These are phyloP conservation scores for Trichoderma hamatum DNA, from an alignment of 2,329 filamentous ascomycete genomes.

Conservation along the genomic window DNA sequence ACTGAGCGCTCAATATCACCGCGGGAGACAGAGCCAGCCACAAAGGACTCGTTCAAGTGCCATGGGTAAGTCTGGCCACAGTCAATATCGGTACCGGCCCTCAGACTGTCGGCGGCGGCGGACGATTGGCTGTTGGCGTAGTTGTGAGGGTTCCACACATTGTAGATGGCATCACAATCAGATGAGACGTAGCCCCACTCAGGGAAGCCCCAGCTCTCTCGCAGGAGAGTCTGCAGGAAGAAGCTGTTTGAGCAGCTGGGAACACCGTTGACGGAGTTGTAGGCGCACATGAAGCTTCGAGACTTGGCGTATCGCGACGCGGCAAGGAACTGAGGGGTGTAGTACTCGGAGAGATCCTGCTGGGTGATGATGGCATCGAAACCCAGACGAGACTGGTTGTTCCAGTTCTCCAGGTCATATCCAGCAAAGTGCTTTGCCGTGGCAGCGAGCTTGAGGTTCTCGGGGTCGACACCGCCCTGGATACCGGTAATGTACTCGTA, in stretches of 20 bases:
- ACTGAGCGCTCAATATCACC: constrained; percentile 25
- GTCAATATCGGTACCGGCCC: constrained; percentile 40
- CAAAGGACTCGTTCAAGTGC: constrained; percentile 25
- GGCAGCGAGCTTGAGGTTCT: constrained; percentile 47
- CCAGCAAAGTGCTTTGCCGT: constrained; percentile 63
- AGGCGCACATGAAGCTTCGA: constrained; percentile 64
- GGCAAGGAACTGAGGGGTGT: constrained; percentile 60
- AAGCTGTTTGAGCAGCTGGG: constrained; percentile 65
- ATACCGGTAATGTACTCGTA: constrained; percentile 55
- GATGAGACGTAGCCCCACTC: constrained; percentile 63
- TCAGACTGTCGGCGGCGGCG: constrained; percentile 39
- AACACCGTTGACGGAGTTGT: constrained; percentile 66
- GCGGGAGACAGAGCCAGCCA: constrained; percentile 21
- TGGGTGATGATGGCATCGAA: constrained; percentile 59
- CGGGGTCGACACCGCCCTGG: constrained; percentile 31
- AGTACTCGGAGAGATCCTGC: constrained; percentile 69
- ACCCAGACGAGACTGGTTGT: constrained; percentile 44
- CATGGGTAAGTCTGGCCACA: constrained; percentile 26
- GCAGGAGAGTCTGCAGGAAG: constrained; percentile 62
- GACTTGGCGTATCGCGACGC: constrained; percentile 52
- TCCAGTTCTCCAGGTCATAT: constrained; percentile 57
- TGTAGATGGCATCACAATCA: constrained; percentile 65
- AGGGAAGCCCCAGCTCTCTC: constrained; percentile 67
- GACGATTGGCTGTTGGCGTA: constrained; percentile 41
- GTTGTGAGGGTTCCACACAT: constrained; percentile 53